phyloP scores from a whole-genome alignment of 768 basidiomycete genomes.

The Phlebiopsis gigantea region DNA sequence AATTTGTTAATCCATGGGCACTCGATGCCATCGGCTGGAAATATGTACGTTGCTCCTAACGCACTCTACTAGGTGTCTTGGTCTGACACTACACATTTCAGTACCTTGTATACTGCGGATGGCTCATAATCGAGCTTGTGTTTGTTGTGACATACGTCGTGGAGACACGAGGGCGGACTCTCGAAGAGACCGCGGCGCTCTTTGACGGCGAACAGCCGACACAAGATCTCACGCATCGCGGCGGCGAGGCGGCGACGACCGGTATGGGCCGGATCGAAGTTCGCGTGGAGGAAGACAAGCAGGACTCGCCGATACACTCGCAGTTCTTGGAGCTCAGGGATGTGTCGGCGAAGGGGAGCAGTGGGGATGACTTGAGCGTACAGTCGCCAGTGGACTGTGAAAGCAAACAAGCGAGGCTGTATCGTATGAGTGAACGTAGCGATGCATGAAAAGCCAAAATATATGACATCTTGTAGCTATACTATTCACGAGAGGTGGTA shows the following conservation, averaged over 20 bases:
- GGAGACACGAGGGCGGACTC: constrained; percentile 57
- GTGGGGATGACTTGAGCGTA: constrained; percentile 1
- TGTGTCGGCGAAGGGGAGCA: background rate
- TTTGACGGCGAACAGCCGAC: constrained; percentile 56
- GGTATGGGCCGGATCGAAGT: constrained; percentile 13
- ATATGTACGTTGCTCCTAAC: constrained; percentile 26
- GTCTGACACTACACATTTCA: constrained; percentile 8
- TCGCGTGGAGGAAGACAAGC: background rate
- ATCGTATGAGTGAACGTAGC: background rate
- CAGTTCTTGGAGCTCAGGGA: constrained; percentile 12
- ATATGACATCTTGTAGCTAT: background rate
- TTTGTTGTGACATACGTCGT: constrained; percentile 53
- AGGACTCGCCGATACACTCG: background rate
- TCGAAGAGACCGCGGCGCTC: constrained; percentile 69
- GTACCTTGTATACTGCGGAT: constrained; percentile 62
- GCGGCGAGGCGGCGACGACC: constrained; percentile 42
- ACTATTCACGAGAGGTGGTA: background rate
- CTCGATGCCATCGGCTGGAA: constrained; percentile 42
- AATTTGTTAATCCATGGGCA: constrained; percentile 77
- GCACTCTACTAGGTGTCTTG: constrained; percentile 9
- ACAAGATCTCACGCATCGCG: constrained; percentile 39
- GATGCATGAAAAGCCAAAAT: background rate
- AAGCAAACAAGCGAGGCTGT: background rate
- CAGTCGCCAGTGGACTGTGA: background rate
- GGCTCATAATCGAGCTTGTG: constrained; percentile 54